Evolutionary conservation across 352 stramenopile genomes (phyloP).

Genomic region (Phytophthora cactorum): DNA sequence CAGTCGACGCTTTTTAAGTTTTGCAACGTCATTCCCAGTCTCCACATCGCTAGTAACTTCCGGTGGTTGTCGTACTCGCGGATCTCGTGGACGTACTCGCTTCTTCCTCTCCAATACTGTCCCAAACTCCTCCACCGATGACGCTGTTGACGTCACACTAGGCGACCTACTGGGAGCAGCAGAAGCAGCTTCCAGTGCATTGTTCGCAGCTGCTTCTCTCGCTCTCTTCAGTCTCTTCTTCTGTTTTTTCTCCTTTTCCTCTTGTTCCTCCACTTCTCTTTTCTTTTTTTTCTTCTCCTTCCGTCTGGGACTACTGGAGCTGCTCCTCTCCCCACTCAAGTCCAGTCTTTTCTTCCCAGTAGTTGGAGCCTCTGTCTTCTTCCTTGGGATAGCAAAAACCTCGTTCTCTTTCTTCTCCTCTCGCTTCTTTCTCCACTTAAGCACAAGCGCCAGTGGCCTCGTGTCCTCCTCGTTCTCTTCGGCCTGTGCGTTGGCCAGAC

Average conservation of each 20-base stretch:
- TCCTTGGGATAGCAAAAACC: conserved; percentile 47
- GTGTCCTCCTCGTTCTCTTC: conserved; percentile 28
- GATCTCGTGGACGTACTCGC: not conserved
- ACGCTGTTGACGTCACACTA: conserved; percentile 9
- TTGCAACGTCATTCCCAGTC: not conserved
- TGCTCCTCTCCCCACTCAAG: conserved; percentile 6
- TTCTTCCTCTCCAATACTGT: conserved; percentile 11
- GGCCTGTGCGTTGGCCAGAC: conserved; percentile 34
- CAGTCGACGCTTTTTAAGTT: conserved; percentile 32
- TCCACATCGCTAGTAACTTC: conserved; percentile 19
- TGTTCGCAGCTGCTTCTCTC: conserved; percentile 1
- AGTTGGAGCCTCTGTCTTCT: not conserved
- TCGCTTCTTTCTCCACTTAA: conserved; percentile 15
- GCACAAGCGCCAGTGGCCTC: conserved; percentile 6
- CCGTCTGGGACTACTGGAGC: conserved; percentile 11
- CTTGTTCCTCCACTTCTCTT: conserved; percentile 10
- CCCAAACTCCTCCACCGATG: conserved; percentile 12
- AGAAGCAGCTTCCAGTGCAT: not conserved
- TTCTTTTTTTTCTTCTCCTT: conserved; percentile 23
- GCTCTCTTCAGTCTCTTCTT: conserved; percentile 26
- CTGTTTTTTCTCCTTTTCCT: conserved; percentile 14
- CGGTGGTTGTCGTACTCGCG: not conserved
- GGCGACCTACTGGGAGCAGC: conserved; percentile 5
- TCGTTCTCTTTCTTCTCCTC: conserved; percentile 18
- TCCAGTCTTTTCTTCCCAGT: conserved; percentile 8